These are phyloP conservation scores for Boechera divaricarpa DNA, from an alignment of 345 rosid species.

Conservation along the genomic window DNA sequence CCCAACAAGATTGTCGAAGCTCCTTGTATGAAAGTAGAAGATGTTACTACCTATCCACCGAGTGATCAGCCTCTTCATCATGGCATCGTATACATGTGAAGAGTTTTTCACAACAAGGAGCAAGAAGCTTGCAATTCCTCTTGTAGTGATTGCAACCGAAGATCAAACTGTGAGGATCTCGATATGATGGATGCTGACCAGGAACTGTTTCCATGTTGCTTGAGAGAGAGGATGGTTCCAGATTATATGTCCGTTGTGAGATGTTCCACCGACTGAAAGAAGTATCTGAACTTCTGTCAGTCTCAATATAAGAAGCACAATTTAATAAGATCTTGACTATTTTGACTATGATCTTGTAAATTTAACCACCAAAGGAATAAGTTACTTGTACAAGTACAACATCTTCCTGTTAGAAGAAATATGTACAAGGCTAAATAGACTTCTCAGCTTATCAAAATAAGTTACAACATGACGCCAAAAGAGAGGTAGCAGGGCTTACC, in stretches of 20 bases:
- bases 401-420: background rate
- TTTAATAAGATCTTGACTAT: background rate
- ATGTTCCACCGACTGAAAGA: slow-evolving; percentile 74
- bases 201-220: slow-evolving; percentile 49
- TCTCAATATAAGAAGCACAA: background rate
- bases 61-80: slow-evolving; percentile 81
- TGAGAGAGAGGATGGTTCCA: slow-evolving; percentile 45
- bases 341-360: background rate
- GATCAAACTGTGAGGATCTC: slow-evolving; percentile 58
- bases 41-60: slow-evolving; percentile 71
- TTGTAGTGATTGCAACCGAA: slow-evolving; percentile 86
- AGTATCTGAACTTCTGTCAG: slow-evolving; percentile 24
- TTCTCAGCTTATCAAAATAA: background rate
- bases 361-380: slow-evolving; percentile 1
- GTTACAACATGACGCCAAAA: background rate
- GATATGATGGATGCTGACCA: slow-evolving; percentile 69
- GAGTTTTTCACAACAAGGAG: slow-evolving; percentile 76
- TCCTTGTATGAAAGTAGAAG: slow-evolving; percentile 5
- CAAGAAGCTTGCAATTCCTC: slow-evolving; percentile 79
- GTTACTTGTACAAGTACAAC: background rate
- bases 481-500: slow-evolving; percentile 44
- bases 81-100: slow-evolving; percentile 80
- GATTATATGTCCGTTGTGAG: slow-evolving; percentile 58
- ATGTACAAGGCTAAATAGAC: slow-evolving; percentile 1
- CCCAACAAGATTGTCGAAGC: background rate